Evolutionary conservation across 169 alveolate species (phyloP).

Genomic region (Eimeria falciformis): DNA sequence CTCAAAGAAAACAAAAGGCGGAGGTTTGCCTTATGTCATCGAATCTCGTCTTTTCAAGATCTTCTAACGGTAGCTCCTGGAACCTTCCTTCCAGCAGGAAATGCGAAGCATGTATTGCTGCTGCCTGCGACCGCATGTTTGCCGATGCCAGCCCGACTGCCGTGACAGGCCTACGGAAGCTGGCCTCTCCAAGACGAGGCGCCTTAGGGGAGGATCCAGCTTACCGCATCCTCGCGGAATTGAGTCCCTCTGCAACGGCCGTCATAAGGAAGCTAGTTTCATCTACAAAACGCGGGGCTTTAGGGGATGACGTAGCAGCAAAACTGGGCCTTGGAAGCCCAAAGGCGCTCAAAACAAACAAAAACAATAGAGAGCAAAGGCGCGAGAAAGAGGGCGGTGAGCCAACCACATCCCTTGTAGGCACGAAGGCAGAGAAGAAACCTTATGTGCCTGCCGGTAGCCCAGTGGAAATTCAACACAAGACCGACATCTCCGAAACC

Average conservation of each 20-base stretch:
- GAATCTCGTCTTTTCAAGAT: neutral
- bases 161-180: neutral
- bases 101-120: constrained; percentile 49
- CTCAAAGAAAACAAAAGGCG: neutral
- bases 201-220: neutral
- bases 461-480: too few species aligned
- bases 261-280: neutral
- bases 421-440: too few species aligned
- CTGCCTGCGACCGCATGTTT: constrained; percentile 14
- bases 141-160: constrained; percentile 6
- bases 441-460: too few species aligned
- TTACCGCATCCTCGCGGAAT: neutral
- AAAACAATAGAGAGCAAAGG: too few species aligned
- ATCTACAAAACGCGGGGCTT: too few species aligned
- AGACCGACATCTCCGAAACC: too few species aligned
- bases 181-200: neutral
- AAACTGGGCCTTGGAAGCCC: too few species aligned
- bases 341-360: too few species aligned
- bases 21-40: neutral
- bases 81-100: neutral
- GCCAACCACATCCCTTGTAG: too few species aligned
- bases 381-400: too few species aligned
- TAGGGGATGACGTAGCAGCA: too few species aligned
- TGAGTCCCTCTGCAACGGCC: neutral
- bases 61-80: neutral